Evolutionary conservation across 208 protist species (phyloP).

Genomic region (Leishmania mexicana): DNA sequence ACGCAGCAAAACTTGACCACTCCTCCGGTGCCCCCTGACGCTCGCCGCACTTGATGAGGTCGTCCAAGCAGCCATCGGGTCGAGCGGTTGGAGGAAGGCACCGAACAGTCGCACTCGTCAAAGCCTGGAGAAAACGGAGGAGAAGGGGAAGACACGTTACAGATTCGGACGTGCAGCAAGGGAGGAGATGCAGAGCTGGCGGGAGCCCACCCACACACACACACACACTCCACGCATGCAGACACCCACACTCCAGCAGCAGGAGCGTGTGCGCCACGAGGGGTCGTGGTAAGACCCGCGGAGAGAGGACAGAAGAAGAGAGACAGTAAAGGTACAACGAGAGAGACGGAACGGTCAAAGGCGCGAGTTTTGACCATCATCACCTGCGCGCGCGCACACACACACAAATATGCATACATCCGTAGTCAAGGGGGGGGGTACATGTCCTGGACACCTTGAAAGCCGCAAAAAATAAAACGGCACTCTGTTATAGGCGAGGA

Average conservation of each 20-base stretch:
- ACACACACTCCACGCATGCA: background rate
- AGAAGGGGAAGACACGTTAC: background rate
- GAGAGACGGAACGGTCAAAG: background rate
- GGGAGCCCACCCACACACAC: background rate
- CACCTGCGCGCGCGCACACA: background rate
- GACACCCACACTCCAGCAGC: background rate
- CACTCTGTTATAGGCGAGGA: too few species aligned
- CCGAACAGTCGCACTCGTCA: too few species aligned
- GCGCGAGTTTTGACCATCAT: background rate
- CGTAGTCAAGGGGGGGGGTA: background rate
- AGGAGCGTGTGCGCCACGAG: background rate
- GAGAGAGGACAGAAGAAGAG: background rate
- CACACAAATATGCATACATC: background rate
- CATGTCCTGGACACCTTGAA: background rate
- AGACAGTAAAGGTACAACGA: background rate
- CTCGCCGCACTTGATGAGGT: background rate
- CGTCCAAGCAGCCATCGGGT: background rate
- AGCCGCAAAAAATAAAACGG: background rate
- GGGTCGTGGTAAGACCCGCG: background rate
- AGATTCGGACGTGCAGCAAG: background rate
- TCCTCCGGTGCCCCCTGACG: background rate
- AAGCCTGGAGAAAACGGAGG: background rate
- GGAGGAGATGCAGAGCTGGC: background rate
- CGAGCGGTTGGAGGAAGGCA: background rate
- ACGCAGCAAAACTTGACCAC: background rate